These are phyloP conservation scores for Leccinum imitatum DNA, from an alignment of 768 basidiomycete species.

Conservation along the genomic window DNA sequence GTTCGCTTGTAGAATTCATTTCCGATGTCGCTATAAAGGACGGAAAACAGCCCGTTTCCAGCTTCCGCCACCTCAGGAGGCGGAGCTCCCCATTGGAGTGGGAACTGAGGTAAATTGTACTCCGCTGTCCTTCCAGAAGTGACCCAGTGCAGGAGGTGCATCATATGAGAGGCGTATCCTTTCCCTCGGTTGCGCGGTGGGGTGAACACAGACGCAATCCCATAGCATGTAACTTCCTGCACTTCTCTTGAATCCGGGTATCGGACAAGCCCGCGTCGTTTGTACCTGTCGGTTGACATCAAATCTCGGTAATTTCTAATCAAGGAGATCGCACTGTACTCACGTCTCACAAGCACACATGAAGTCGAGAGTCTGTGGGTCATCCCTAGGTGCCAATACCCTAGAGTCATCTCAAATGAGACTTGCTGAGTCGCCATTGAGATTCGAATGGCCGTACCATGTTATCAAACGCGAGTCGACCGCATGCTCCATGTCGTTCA, in stretches of 20 bases:
- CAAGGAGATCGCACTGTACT: conserved; percentile 18
- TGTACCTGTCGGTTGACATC: conserved; percentile 29
- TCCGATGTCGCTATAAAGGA: conserved; percentile 56
- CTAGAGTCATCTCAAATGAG: conserved; percentile 30
- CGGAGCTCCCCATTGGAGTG: conserved; percentile 43
- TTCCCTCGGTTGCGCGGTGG: conserved; percentile 46
- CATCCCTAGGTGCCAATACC: conserved; percentile 55
- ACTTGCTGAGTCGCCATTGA: background rate
- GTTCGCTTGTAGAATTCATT: conserved; percentile 42
- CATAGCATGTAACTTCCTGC: conserved; percentile 46
- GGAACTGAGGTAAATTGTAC: conserved; percentile 37
- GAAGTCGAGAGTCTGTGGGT: conserved; percentile 53
- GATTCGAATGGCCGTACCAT: conserved; percentile 39
- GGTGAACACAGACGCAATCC: conserved; percentile 58
- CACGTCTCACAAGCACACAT: conserved; percentile 65
- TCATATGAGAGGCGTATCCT: conserved; percentile 63
- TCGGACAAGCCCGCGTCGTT: conserved; percentile 32
- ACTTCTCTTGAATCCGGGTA: conserved; percentile 23
- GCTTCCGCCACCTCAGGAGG: conserved; percentile 36
- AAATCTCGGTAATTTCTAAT: background rate
- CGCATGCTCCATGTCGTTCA: conserved; percentile 45
- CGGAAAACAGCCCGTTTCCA: conserved; percentile 46
- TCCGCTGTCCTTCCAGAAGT: conserved; percentile 35
- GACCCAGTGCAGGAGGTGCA: conserved; percentile 61
- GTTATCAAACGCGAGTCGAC: conserved; percentile 45